A percentile compares a stretch with the other conserved stretches of the same genome.
Evolutionary conservation across 1,139 yeast species (phyloP).

Genomic region (Pichia sp.): DNA sequence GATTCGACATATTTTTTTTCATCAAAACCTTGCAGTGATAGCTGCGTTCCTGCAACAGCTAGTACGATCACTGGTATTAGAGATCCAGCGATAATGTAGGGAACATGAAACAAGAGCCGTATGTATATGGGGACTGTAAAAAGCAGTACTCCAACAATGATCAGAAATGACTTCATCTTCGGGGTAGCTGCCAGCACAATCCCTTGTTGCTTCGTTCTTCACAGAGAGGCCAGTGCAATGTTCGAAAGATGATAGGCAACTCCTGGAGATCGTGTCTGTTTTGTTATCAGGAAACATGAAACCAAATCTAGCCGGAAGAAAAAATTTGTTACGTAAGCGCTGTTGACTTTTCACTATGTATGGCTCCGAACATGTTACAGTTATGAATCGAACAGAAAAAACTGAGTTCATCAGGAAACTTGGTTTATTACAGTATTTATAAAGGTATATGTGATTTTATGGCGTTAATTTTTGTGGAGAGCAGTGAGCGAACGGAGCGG

Average conservation of each 20-base stretch:
- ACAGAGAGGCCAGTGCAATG: too few relatives aligned
- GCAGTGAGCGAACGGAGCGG: not conserved
- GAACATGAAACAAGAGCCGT: constrained; percentile 5
- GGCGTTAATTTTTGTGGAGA: too few relatives aligned
- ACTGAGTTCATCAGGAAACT: too few relatives aligned
- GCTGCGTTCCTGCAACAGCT: not conserved
- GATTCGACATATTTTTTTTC: not conserved
- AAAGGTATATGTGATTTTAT: not conserved
- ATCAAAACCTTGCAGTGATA: not conserved
- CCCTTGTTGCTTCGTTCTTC: too few relatives aligned
- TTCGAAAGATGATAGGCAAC: too few relatives aligned
- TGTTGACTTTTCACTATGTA: not conserved
- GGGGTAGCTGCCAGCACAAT: too few relatives aligned
- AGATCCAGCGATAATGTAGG: constrained; percentile 9
- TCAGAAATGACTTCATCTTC: not conserved
- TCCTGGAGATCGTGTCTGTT: not conserved
- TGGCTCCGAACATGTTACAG: not conserved
- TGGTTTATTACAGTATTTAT: not conserved
- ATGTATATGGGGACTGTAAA: constrained; percentile 8
- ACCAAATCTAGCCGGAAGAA: not conserved
- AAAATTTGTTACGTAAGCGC: not conserved
- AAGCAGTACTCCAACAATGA: not conserved
- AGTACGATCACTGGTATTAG: constrained; percentile 3
- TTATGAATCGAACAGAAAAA: not conserved
- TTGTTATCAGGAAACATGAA: not conserved